These are phyloP conservation scores for Biscutella laevigata DNA, from an alignment of 441 rosid species.

Conservation along the genomic window DNA sequence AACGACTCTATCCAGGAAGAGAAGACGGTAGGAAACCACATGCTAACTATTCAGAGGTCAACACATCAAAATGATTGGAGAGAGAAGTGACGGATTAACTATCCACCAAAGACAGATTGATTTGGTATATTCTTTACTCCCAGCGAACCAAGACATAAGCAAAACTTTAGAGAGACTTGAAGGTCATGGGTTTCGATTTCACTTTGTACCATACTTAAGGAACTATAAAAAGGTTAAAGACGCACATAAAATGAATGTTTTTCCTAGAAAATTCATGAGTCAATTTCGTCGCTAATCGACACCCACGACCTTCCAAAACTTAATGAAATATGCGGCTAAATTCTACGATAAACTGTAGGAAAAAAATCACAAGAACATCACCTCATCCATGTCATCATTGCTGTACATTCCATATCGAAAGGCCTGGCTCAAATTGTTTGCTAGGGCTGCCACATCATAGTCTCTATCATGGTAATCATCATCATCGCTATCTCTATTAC, in stretches of 20 bases:
- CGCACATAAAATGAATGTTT: neutral
- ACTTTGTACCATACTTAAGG: neutral
- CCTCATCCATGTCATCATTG: constrained; percentile 81
- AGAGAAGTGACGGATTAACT: neutral
- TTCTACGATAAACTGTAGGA: neutral
- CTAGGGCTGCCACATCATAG: constrained; percentile 90
- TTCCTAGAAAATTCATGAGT: neutral
- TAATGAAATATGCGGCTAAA: neutral
- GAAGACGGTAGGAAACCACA: constrained; percentile 1
- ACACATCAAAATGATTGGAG: constrained; percentile 7
- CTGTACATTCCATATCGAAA: constrained; percentile 77
- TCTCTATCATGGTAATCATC: constrained; percentile 95
- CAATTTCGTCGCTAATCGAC: neutral
- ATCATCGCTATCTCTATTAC: constrained; percentile 84
- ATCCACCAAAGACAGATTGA: constrained; percentile 8
- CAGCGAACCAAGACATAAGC: neutral
- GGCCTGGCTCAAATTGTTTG: constrained; percentile 90
- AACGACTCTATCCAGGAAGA: constrained; percentile 4
- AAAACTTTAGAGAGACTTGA: neutral
- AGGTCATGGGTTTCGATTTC: too few species aligned
- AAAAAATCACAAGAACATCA: constrained; percentile 23
- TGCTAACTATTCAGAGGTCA: constrained; percentile 8
- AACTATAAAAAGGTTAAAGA: neutral
- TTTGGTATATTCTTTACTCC: neutral
- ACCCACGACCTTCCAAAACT: neutral